Evolutionary conservation across 2,329 filamentous ascomycete species (phyloP).

Genomic region (Xylaria sp.): DNA sequence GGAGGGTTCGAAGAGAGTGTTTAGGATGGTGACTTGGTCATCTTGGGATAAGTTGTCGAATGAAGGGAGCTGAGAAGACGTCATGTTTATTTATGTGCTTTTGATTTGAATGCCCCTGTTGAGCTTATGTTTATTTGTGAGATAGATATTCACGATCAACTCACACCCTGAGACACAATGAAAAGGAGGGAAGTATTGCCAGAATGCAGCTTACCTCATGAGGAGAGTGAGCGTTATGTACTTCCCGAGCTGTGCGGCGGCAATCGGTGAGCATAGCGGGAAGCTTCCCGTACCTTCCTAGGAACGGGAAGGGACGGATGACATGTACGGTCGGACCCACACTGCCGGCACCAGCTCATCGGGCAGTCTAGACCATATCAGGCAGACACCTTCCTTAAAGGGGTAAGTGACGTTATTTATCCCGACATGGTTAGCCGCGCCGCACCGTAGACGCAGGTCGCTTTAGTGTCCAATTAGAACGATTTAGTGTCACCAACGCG

Average conservation of each 20-base stretch:
- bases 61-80: conserved; percentile 46
- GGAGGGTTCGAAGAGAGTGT: conserved; percentile 81
- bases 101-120: not conserved
- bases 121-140: not conserved
- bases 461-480: conserved; percentile 13
- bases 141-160: not conserved
- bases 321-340: no score
- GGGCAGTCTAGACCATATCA: no score
- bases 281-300: not conserved
- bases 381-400: no score
- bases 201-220: not conserved
- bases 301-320: no score
- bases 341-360: no score
- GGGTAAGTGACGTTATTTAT: no score
- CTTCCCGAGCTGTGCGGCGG: not conserved
- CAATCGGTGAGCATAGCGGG: not conserved
- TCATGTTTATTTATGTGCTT: not conserved
- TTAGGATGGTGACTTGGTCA: conserved; percentile 51
- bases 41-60: conserved; percentile 33
- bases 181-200: not conserved
- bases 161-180: no score
- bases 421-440: no score
- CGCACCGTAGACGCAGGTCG: not conserved
- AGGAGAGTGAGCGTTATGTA: no score
- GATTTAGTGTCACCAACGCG: conserved; percentile 10